Evolutionary conservation across 345 rosid species (phyloP).

Genomic region (Pugionium cornutum): DNA sequence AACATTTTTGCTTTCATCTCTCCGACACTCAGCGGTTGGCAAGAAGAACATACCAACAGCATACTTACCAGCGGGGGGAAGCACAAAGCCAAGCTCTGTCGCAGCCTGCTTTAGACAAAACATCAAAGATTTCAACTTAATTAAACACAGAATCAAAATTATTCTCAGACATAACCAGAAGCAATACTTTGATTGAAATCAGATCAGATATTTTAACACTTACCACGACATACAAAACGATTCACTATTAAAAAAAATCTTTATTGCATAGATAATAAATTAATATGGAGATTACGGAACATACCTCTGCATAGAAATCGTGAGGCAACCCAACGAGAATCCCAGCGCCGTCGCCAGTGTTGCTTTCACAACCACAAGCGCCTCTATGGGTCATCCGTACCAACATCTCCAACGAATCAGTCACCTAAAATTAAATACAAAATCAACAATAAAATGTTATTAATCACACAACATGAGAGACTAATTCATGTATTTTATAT

Average conservation of each 20-base stretch:
- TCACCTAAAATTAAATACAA: slow-evolving; percentile 45
- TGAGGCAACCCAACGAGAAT: slow-evolving; percentile 94
- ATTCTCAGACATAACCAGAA: too few relatives aligned
- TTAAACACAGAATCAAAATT: neutral
- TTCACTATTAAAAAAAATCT: too few relatives aligned
- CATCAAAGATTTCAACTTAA: neutral
- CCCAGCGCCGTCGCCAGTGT: slow-evolving; percentile 99
- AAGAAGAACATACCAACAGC: slow-evolving; percentile 98
- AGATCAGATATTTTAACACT: too few relatives aligned
- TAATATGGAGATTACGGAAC: too few relatives aligned
- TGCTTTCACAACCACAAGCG: slow-evolving; percentile 97
- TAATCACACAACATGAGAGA: too few relatives aligned
- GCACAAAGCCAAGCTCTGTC: slow-evolving; percentile 71
- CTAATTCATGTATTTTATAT: neutral
- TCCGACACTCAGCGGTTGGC: slow-evolving; percentile 71
- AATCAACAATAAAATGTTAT: too few relatives aligned
- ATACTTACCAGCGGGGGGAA: slow-evolving; percentile 81
- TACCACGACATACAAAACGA: too few relatives aligned
- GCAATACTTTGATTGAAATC: too few relatives aligned
- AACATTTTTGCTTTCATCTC: slow-evolving; percentile 79
- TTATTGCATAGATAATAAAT: too few relatives aligned
- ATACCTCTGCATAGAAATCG: slow-evolving; percentile 69
- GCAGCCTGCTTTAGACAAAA: slow-evolving; percentile 52
- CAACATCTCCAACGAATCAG: slow-evolving; percentile 97
- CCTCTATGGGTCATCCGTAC: slow-evolving; percentile 95